Percentiles rank a stretch among this genome's conserved stretches.
Conservation (phyloP, 306 rosid species). For the Glycine latifolia region DNA sequence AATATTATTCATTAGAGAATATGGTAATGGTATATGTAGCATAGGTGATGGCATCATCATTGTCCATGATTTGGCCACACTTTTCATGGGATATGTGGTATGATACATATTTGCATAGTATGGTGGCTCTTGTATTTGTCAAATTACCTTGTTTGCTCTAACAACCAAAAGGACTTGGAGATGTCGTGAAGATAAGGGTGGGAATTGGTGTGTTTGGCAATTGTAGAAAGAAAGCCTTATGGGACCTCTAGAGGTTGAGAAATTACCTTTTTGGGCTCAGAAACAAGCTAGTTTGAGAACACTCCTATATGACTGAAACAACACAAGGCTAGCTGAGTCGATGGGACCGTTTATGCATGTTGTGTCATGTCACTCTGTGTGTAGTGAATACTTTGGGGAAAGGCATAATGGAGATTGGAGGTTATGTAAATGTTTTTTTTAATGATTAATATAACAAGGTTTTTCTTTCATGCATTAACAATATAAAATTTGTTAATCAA, state of each 20-base stretch:
- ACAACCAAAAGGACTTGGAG: conserved; percentile 23
- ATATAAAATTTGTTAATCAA: neutral
- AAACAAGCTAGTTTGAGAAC: neutral
- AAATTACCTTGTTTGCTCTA: conserved; percentile 20
- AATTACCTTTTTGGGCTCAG: conserved; percentile 23
- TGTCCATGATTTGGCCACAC: conserved; percentile 32
- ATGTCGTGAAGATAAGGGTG: conserved; percentile 46
- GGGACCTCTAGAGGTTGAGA: neutral
- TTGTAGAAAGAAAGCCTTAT: neutral
- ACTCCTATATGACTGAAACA: neutral
- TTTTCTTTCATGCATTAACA: too few species aligned
- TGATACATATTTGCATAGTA: conserved; percentile 35
- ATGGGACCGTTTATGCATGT: neutral
- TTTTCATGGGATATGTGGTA: conserved; percentile 14
- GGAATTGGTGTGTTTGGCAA: conserved; percentile 11
- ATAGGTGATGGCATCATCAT: conserved; percentile 31
- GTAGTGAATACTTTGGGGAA: neutral
- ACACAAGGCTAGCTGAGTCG: neutral
- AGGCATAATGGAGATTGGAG: neutral
- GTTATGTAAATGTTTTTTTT: neutral
- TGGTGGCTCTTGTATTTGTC: conserved; percentile 17
- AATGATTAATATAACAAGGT: neutral
- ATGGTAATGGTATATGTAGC: conserved; percentile 37
- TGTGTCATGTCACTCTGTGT: neutral
- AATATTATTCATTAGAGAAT: conserved; percentile 26